These are phyloP conservation scores for Pleurotus tuoliensis DNA, from an alignment of 768 basidiomycete genomes.

Conservation along the genomic window DNA sequence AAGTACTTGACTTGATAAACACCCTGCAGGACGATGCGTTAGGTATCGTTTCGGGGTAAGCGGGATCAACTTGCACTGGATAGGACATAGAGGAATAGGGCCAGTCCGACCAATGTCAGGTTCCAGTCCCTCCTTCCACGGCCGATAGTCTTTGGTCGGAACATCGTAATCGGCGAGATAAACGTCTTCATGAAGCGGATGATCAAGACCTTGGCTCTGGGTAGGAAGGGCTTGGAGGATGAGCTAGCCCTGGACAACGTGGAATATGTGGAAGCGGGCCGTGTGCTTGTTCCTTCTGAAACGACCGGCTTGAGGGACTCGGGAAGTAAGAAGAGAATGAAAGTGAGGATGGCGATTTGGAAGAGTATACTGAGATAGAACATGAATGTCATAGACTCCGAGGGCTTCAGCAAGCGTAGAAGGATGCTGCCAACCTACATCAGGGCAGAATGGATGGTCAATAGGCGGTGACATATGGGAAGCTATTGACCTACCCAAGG, in stretches of 20 bases:
- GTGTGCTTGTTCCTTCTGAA: conserved; percentile 3
- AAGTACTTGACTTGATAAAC: conserved; percentile 74
- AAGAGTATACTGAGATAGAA: conserved; percentile 43
- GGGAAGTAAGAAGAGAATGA: conserved; percentile 44
- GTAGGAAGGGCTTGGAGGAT: neutral
- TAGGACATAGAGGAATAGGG: conserved; percentile 60
- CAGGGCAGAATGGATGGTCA: too few species aligned
- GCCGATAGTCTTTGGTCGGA: conserved; percentile 50
- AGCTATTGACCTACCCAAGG: conserved; percentile 58
- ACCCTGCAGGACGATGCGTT: conserved; percentile 35
- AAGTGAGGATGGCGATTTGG: conserved; percentile 31
- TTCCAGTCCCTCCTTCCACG: conserved; percentile 60
- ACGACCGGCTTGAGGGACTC: conserved; percentile 42
- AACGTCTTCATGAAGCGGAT: conserved; percentile 24
- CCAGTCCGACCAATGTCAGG: conserved; percentile 62
- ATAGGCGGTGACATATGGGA: neutral
- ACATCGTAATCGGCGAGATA: conserved; percentile 60
- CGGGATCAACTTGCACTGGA: conserved; percentile 48
- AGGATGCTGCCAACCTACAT: conserved; percentile 44
- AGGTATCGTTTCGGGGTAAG: neutral
- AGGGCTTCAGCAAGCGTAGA: conserved; percentile 37
- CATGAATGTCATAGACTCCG: conserved; percentile 49
- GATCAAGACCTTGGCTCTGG: conserved; percentile 20
- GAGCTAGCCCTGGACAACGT: conserved; percentile 18
- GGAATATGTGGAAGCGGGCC: conserved; percentile 12